Base-by-base conservation (phyloP, 768 basidiomycete species). In the Rickenella mellea region DNA sequence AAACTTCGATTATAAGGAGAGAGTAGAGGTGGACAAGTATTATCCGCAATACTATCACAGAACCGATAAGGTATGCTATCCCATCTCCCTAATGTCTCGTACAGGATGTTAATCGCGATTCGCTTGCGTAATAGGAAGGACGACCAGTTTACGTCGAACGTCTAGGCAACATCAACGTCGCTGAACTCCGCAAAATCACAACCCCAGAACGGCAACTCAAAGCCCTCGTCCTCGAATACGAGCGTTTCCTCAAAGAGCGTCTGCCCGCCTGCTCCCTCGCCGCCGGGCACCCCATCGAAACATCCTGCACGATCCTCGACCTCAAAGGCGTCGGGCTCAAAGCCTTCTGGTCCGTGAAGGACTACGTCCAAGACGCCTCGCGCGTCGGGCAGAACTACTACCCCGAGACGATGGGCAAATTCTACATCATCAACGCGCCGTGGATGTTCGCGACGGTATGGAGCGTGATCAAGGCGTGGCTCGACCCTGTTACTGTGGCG, bases 31-130 rank as follows among this genome's bases (percentile, higher is more conserved):
- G 6, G 78, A 91, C 71, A 84, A 87, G 65, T 90, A 84, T 54
- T 98, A 96, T 55, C 92, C 93, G 2, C 91, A 94, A 54, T 96
- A 76, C 63, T 96, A 97, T 61, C 94, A 98, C 69, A 93, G 89
- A 68, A 84, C 71, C 51, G 94, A 98, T 71, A 91, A 83, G 71
- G 90, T 90, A 42, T 28, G 68, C 39, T 20, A 22, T 31, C 22
- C 15, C 9, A 27, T 19, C 11, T n/a, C 33, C 24, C 29, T 22
- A 41, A 29, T 28, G 15, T 17, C 6, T 14, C 21, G 12, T 4
- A 12, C 24, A 2, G 21, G 29, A n/a, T n/a, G 15, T 24, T 25
- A 32, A 4, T 41, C 43, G 35, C 39, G 6, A 5, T n/a, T n/a
- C 25, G 6, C 3, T 22, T 2, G 28, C 14, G 22, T 15, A 21